phyloP scores from a whole-genome alignment of 83 land plant genomes.

The Picea abies region DNA sequence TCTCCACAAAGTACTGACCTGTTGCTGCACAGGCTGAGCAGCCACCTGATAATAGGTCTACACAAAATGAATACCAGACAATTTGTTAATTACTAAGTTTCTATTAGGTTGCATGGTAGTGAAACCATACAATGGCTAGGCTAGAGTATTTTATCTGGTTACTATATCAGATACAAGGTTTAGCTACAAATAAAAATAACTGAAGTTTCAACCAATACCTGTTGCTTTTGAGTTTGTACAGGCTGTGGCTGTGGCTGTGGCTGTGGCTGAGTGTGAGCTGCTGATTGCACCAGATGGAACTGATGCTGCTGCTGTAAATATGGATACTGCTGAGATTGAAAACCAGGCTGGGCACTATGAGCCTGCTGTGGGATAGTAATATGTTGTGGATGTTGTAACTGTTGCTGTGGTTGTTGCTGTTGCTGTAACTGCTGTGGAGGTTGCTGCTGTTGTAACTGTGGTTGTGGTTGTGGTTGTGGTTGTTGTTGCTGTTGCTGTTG shows the following conservation, averaged over 20 bases:
- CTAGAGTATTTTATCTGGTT: not conserved
- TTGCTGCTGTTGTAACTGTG: not conserved
- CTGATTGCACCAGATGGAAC: constrained; percentile 27
- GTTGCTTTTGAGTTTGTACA: constrained; percentile 57
- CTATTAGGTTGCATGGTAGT: not conserved
- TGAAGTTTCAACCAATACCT: constrained; percentile 28
- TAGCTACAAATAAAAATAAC: not conserved
- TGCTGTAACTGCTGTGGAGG: constrained; percentile 5
- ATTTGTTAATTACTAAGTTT: not conserved
- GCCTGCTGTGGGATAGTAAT: constrained; percentile 17
- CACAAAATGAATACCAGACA: not conserved
- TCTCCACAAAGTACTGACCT: constrained; percentile 14
- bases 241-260: constrained; percentile 43
- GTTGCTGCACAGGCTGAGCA: constrained; percentile 27
- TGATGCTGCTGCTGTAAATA: constrained; percentile 32
- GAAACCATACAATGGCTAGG: not conserved
- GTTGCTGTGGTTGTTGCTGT: constrained; percentile 57
- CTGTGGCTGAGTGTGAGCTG: constrained; percentile 29
- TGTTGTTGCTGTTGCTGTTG: not conserved
- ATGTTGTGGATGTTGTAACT: constrained; percentile 75
- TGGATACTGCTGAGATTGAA: constrained; percentile 13
- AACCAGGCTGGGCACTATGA: constrained; percentile 24
- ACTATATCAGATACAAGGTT: not conserved
- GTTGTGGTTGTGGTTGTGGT: not conserved
- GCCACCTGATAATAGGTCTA: constrained; percentile 40